A percentile compares a stretch with the other conserved stretches of the same genome.
These are phyloP conservation scores for Alternaria arborescens DNA, from an alignment of 2,329 filamentous ascomycete species.

Conservation along the genomic window DNA sequence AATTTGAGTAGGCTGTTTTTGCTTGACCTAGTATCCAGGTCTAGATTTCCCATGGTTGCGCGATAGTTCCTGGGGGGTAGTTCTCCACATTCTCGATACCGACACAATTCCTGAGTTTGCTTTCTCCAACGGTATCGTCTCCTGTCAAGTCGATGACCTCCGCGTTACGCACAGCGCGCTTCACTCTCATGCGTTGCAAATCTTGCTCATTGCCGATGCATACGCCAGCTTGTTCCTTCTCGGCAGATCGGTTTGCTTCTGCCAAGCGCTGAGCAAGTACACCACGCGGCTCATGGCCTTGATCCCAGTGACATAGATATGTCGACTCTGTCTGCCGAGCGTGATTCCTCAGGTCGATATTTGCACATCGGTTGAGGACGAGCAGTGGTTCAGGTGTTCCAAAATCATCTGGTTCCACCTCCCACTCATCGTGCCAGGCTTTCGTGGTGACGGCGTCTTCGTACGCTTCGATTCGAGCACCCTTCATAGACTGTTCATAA, in stretches of 20 bases:
- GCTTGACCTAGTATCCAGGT: background rate
- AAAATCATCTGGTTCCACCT: conserved; percentile 4
- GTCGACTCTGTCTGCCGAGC: background rate
- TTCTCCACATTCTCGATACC: background rate
- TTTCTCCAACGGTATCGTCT: background rate
- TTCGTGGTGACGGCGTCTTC: conserved; percentile 1
- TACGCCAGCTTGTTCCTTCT: background rate
- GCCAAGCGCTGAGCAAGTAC: conserved; percentile 4
- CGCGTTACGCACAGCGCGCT: background rate
- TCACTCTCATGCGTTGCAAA: conserved; percentile 6
- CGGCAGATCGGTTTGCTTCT: background rate
- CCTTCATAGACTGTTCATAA: background rate
- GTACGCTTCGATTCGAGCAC: background rate
- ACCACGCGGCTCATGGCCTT: conserved; percentile 13
- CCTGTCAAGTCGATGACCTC: conserved; percentile 12
- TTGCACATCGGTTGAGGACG: conserved; percentile 10
- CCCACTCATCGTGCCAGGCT: conserved; percentile 16
- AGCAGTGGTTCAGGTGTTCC: conserved; percentile 1
- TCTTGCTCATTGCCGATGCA: background rate
- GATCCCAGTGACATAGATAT: conserved; percentile 13
- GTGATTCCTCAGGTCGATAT: conserved; percentile 12
- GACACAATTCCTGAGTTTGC: background rate
- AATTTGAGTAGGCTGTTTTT: background rate
- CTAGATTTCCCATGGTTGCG: background rate
- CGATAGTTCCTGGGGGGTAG: background rate